Evolutionary conservation across 345 rosid species (phyloP), one percentile per base, ranked within the genome.

Genomic region (Murraya koenigii): DNA sequence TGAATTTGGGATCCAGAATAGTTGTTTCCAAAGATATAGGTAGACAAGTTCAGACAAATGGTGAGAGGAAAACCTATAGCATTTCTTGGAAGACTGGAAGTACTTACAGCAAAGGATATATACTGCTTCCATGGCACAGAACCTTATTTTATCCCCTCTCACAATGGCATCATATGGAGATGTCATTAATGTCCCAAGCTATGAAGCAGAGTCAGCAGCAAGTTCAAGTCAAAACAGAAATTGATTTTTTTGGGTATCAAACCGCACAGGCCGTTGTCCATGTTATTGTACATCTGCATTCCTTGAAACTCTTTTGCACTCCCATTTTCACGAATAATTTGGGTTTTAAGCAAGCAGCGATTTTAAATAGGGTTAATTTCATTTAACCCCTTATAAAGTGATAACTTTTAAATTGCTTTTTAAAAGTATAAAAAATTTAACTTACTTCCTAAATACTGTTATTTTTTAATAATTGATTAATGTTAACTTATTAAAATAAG

Each of bases 1-100:
- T 95, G 95, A 93, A 90, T 81, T 81, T 95, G 80, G 99, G 93
- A 84, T 95, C 97, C 60, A 85, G 91, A 68, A 96, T 95, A 88
- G 83, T 84, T 78, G 88, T 77, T 47, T 78, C 95, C 22, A 93
- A 92, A 87, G 94, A 94, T 81, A 85, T 88, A 44, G 97, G 92
- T 26, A 90, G 93, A 82, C 97, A 94, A 74, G 77, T 89, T 74
- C 87, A 91, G 86, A 90, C 94, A 7, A 88, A 89, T 71, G 93
- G 95, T 72, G 89, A 87, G 76, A 93, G 98, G 94, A n/a, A n/a
- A n/a, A n/a, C n/a, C n/a, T n/a, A n/a, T n/a, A 91, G 63, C 84
- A 90, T 56, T 90, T 92, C 90, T 81, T 93, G n/a, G 83, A 89
- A 90, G 88, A 76, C 52, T 32, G 78, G 94, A 96, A 69, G 88